Evolutionary conservation across 2,329 filamentous ascomycete genomes (phyloP).

Genomic region (Aspergillus niger): DNA sequence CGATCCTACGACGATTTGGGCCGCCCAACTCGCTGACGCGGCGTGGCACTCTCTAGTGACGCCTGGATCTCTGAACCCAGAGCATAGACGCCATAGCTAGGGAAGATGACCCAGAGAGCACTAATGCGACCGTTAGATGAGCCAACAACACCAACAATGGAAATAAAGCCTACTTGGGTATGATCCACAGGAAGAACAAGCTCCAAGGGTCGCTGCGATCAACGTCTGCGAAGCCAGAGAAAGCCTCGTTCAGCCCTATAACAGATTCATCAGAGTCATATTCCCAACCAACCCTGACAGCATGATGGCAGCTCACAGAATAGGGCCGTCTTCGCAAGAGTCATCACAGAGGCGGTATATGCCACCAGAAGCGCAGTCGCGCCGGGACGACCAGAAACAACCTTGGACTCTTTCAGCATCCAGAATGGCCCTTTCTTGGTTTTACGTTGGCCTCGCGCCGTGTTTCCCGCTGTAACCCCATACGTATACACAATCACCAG

Average conservation of each 20-base stretch:
- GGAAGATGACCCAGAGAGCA: slow-evolving; percentile 65
- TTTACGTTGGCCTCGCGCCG: slow-evolving; percentile 30
- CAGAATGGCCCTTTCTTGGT: slow-evolving; percentile 41
- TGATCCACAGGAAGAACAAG: slow-evolving; percentile 62
- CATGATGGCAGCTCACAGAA: slow-evolving; percentile 57
- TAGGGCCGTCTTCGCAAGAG: slow-evolving; percentile 66
- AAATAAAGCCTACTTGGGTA: slow-evolving; percentile 62
- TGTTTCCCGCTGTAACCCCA: slow-evolving; percentile 36
- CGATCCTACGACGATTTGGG: slow-evolving; percentile 31
- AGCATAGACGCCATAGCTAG: slow-evolving; percentile 62
- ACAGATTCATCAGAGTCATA: neutral
- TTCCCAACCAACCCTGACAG: neutral
- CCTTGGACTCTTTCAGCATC: slow-evolving; percentile 52
- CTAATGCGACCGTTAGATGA: slow-evolving; percentile 40
- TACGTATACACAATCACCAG: slow-evolving; percentile 55
- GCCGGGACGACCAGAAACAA: slow-evolving; percentile 55
- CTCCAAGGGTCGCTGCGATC: slow-evolving; percentile 60
- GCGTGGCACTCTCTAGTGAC: slow-evolving; percentile 50
- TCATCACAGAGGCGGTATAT: slow-evolving; percentile 63
- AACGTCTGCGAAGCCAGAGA: slow-evolving; percentile 61
- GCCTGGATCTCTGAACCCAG: slow-evolving; percentile 64
- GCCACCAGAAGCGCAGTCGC: slow-evolving; percentile 60
- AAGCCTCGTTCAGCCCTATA: slow-evolving; percentile 60
- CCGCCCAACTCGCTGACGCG: slow-evolving; percentile 28
- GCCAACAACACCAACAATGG: neutral